phyloP scores from a whole-genome alignment of 2,329 filamentous ascomycete species.

The Volutella citrinella region DNA sequence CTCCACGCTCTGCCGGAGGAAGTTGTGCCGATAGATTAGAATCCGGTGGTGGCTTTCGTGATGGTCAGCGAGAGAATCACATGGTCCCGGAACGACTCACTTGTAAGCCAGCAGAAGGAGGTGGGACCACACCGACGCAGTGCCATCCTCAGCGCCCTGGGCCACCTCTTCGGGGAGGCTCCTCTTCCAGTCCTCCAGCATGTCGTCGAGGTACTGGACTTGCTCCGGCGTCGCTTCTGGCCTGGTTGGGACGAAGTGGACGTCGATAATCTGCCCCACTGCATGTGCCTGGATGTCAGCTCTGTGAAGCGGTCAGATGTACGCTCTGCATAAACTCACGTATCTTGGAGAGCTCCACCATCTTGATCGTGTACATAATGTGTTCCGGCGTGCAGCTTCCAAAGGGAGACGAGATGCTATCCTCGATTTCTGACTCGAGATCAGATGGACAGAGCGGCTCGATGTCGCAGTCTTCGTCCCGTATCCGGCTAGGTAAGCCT shows the following conservation, averaged over 20 bases:
- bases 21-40: constrained; percentile 33
- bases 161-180: constrained; percentile 31
- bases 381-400: constrained; percentile 31
- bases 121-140: constrained; percentile 33
- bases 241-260: constrained; percentile 34
- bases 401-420: constrained; percentile 20
- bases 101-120: constrained; percentile 37
- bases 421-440: constrained; percentile 27
- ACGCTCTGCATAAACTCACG: no score
- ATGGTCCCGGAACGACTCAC: no score
- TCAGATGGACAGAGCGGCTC: constrained; percentile 31
- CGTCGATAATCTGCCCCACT: constrained; percentile 35
- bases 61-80: no score
- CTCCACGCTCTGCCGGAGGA: constrained; percentile 24
- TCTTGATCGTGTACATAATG: constrained; percentile 34
- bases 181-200: constrained; percentile 32
- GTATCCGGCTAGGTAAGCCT: constrained; percentile 34
- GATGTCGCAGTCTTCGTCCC: constrained; percentile 38
- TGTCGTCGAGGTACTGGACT: constrained; percentile 25
- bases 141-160: constrained; percentile 29
- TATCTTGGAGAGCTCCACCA: constrained; percentile 35
- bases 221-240: constrained; percentile 24
- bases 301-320: no score
- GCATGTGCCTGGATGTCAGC: no score
- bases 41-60: constrained; percentile 35